phyloP scores from a whole-genome alignment of 1,284 basidiomycete species.

The Neolentinus lepideus region DNA sequence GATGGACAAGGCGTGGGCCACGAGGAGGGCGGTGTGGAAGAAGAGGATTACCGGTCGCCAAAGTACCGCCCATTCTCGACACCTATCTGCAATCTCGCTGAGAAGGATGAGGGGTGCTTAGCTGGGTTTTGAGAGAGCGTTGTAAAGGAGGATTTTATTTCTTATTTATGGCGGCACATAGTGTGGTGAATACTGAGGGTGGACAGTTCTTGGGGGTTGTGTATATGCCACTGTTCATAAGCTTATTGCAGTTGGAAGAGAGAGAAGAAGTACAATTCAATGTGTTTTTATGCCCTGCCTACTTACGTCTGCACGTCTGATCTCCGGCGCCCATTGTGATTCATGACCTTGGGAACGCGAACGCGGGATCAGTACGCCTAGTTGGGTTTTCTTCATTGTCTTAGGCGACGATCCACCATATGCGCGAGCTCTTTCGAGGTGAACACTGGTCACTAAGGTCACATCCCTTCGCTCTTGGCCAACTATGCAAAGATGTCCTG shows the following conservation, averaged over 20 bases:
- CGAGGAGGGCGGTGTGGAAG: conserved; percentile 9
- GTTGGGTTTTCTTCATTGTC: neutral
- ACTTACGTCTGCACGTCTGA: neutral
- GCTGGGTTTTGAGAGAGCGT: conserved; percentile 23
- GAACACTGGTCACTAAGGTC: neutral
- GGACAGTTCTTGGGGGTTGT: neutral
- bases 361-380: neutral
- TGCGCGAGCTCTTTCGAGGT: too few species aligned
- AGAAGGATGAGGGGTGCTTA: conserved; percentile 24
- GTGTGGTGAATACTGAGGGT: neutral
- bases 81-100: conserved; percentile 13
- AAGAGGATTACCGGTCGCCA: conserved; percentile 14
- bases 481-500: neutral
- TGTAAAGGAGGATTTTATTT: neutral
- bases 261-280: neutral
- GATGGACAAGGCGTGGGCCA: conserved; percentile 3
- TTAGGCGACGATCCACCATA: neutral
- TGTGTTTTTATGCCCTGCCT: neutral
- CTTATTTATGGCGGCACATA: neutral
- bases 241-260: neutral
- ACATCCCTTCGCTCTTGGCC: neutral
- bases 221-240: neutral
- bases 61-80: conserved; percentile 19
- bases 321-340: neutral
- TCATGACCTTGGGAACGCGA: neutral